Conservation (phyloP, 495 filamentous ascomycete genomes). For the Endocarpon pusillum region DNA sequence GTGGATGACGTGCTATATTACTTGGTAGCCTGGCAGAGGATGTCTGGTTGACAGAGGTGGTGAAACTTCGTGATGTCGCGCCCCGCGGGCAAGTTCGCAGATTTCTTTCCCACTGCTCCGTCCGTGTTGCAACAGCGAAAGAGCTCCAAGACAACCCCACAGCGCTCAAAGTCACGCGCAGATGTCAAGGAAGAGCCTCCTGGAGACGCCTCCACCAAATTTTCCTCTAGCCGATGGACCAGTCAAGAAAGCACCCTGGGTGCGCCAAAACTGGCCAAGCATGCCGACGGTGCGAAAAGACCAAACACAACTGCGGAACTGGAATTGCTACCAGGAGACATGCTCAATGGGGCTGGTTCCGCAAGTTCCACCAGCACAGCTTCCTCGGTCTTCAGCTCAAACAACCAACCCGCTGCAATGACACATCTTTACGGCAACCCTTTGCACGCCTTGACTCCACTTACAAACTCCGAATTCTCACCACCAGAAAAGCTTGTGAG, state of each 20-base stretch:
- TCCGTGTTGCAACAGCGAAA: constrained; percentile 42
- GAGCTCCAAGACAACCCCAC: constrained; percentile 22
- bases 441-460: constrained; percentile 50
- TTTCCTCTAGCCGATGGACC: neutral
- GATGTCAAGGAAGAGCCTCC: constrained; percentile 8
- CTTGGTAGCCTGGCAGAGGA: too few relatives aligned
- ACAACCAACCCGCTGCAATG: constrained; percentile 18
- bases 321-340: constrained; percentile 40
- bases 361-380: constrained; percentile 47
- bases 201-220: constrained; percentile 9
- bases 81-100: constrained; percentile 66
- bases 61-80: constrained; percentile 52
- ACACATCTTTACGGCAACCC: constrained; percentile 30
- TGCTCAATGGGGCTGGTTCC: constrained; percentile 45
- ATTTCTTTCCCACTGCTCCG: constrained; percentile 81
- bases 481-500: constrained; percentile 39
- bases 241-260: too few relatives aligned
- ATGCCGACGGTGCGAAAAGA: neutral
- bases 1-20: too few relatives aligned
- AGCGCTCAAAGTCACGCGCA: constrained; percentile 12
- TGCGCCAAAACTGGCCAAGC: too few relatives aligned
- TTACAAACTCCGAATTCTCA: constrained; percentile 65
- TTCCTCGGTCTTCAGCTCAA: constrained; percentile 42
- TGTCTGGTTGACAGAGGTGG: constrained; percentile 14
- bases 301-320: constrained; percentile 21